Evolutionary conservation across 257 asterid genomes (phyloP).

Genomic region (Penstemon newberryi): DNA sequence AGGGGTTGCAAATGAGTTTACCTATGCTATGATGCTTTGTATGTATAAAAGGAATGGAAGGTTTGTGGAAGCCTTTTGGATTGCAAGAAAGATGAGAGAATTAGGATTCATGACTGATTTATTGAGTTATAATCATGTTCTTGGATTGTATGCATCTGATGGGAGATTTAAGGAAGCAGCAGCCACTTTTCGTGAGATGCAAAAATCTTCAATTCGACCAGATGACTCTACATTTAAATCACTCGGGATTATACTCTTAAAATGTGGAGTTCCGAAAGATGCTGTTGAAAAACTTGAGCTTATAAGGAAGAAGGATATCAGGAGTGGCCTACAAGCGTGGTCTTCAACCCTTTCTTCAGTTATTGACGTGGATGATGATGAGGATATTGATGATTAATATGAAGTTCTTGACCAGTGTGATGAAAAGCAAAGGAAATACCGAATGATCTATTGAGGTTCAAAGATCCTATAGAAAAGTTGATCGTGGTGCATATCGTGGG

Average conservation of each 20-base stretch:
- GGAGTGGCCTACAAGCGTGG: constrained; percentile 64
- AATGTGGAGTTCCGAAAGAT: constrained; percentile 75
- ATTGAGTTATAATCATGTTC: constrained; percentile 76
- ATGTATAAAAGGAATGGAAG: constrained; percentile 85
- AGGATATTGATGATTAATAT: constrained; percentile 16
- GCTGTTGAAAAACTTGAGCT: constrained; percentile 58
- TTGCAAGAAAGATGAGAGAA: constrained; percentile 73
- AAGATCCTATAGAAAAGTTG: too few relatives aligned
- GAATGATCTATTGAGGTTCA: too few relatives aligned
- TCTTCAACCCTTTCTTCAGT: constrained; percentile 57
- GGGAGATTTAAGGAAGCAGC: constrained; percentile 84
- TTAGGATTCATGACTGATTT: constrained; percentile 70
- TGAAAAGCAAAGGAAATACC: too few relatives aligned
- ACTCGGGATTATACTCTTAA: constrained; percentile 62
- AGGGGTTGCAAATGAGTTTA: constrained; percentile 75
- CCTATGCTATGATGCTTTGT: constrained; percentile 94
- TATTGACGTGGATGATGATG: constrained; percentile 37
- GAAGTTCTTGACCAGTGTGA: not conserved
- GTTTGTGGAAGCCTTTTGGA: constrained; percentile 61
- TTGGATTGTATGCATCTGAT: constrained; percentile 70
- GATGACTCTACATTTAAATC: constrained; percentile 77
- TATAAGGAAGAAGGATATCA: constrained; percentile 46
- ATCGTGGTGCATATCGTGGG: too few relatives aligned
- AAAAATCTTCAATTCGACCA: constrained; percentile 50
- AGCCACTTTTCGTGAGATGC: constrained; percentile 71